Conservation (phyloP, 2,329 filamentous ascomycete species). For the Alternaria atra region DNA sequence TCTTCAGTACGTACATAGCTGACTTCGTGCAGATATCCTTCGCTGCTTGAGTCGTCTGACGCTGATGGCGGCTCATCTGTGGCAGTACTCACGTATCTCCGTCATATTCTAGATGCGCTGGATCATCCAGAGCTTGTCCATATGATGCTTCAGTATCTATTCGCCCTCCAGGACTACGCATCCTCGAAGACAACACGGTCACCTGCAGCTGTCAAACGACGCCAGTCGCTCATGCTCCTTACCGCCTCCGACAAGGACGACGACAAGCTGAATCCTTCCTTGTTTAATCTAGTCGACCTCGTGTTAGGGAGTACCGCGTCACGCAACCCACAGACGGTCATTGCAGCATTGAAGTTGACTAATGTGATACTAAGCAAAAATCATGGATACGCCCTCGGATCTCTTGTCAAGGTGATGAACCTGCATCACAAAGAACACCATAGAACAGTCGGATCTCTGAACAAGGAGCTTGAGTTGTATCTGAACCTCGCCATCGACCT, state of each 20-base stretch:
- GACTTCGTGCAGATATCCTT: slow-evolving; percentile 76
- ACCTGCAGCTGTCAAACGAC: slow-evolving; percentile 76
- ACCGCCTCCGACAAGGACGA: slow-evolving; percentile 79
- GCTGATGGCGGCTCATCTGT: slow-evolving; percentile 96
- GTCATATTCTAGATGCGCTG: slow-evolving; percentile 86
- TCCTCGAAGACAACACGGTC: slow-evolving; percentile 48
- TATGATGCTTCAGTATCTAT: slow-evolving; percentile 88
- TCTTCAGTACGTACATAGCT: slow-evolving; percentile 15
- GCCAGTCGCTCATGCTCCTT: slow-evolving; percentile 88
- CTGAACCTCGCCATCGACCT: slow-evolving; percentile 73
- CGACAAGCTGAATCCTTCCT: slow-evolving; percentile 78
- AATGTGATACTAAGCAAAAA: slow-evolving; percentile 88
- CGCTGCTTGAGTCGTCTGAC: slow-evolving; percentile 94
- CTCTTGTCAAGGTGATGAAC: slow-evolving; percentile 74
- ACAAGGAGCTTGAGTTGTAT: slow-evolving; percentile 77
- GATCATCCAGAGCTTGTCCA: slow-evolving; percentile 95
- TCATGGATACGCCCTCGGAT: slow-evolving; percentile 83
- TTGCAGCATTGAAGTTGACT: slow-evolving; percentile 86
- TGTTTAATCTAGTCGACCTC: slow-evolving; percentile 94
- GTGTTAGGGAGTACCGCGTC: slow-evolving; percentile 86
- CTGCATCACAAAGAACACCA: slow-evolving; percentile 63
- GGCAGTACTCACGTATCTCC: slow-evolving; percentile 91
- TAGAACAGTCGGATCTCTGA: slow-evolving; percentile 76
- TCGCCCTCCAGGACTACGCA: slow-evolving; percentile 75
- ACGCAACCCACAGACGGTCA: slow-evolving; percentile 84